A percentile compares a stretch with the other conserved stretches of the same genome.
phyloP scores from a whole-genome alignment of 176 grass and related monocot species.

The Panicum miliaceum region DNA sequence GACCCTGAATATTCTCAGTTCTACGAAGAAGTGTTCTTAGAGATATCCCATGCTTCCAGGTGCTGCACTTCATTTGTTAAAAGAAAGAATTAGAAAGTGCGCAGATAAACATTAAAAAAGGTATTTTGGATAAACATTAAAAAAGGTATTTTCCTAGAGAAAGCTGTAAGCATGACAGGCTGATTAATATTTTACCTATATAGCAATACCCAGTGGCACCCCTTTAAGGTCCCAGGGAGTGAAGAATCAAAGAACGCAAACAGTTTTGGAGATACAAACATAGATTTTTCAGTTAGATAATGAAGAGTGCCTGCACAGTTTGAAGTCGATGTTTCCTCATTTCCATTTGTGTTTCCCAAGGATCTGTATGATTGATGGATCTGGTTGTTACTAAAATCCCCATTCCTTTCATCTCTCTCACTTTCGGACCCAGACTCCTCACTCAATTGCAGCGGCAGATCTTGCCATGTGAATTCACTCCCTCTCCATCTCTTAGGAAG shows the following conservation, averaged over 20 bases:
- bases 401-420: conserved; percentile 54
- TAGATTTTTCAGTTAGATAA: conserved; percentile 74
- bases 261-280: conserved; percentile 69
- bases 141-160: conserved; percentile 7
- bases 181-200: conserved; percentile 72
- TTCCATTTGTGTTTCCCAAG: conserved; percentile 30
- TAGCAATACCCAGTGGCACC: conserved; percentile 84
- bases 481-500: conserved; percentile 59
- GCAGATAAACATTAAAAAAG: conserved; percentile 23
- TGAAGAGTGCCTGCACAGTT: conserved; percentile 36
- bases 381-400: conserved; percentile 31
- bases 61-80: conserved; percentile 77
- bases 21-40: conserved; percentile 83
- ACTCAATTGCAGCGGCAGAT: conserved; percentile 44
- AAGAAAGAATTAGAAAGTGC: conserved; percentile 49
- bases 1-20: conserved; percentile 64
- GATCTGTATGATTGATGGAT: conserved; percentile 31
- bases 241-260: conserved; percentile 83
- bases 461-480: conserved; percentile 45
- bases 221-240: conserved; percentile 83
- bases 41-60: conserved; percentile 97
- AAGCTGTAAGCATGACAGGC: conserved; percentile 14
- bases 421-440: conserved; percentile 60
- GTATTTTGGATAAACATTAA: conserved; percentile 29
- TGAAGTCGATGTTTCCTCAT: conserved; percentile 56